Conservation (phyloP, 225 moss, liverwort and hornwort genomes). For the Bryoerythrophyllum caledonicum region DNA sequence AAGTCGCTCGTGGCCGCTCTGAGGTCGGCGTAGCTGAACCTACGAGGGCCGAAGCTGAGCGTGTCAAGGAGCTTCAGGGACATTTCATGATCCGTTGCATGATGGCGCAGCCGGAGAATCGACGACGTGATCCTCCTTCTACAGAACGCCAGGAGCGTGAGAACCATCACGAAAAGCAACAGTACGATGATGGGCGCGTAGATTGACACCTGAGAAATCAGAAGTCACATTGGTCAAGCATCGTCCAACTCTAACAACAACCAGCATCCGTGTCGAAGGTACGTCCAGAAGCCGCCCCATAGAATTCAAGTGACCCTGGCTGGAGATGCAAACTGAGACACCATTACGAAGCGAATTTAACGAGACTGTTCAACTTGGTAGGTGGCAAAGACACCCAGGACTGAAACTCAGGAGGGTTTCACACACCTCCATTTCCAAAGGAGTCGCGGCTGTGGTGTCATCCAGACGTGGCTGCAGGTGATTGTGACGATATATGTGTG, state of each 20-base stretch:
- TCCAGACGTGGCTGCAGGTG: too few relatives aligned
- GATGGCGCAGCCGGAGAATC: background rate
- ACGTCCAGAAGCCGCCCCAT: too few relatives aligned
- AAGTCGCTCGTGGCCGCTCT: slow-evolving; percentile 38
- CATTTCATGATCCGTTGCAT: background rate
- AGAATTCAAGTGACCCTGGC: too few relatives aligned
- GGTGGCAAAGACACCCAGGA: background rate
- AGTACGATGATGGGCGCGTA: background rate
- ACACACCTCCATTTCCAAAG: too few relatives aligned
- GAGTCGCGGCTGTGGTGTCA: background rate
- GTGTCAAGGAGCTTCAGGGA: background rate
- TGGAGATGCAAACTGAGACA: too few relatives aligned
- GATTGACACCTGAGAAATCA: background rate
- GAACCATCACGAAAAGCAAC: background rate
- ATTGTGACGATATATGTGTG: background rate
- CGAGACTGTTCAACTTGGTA: too few relatives aligned
- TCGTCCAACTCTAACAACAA: too few relatives aligned
- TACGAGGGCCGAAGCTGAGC: slow-evolving; percentile 11
- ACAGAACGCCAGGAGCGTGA: background rate
- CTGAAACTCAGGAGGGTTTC: too few relatives aligned
- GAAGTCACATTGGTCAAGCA: background rate
- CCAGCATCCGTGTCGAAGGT: too few relatives aligned
- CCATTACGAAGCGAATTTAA: background rate
- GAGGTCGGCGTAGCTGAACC: slow-evolving; percentile 16
- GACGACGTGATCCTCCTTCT: background rate